Percentiles rank a stretch among this genome's conserved stretches.
phyloP scores from a whole-genome alignment of 2,329 filamentous ascomycete genomes.

The Monilinia polystroma region DNA sequence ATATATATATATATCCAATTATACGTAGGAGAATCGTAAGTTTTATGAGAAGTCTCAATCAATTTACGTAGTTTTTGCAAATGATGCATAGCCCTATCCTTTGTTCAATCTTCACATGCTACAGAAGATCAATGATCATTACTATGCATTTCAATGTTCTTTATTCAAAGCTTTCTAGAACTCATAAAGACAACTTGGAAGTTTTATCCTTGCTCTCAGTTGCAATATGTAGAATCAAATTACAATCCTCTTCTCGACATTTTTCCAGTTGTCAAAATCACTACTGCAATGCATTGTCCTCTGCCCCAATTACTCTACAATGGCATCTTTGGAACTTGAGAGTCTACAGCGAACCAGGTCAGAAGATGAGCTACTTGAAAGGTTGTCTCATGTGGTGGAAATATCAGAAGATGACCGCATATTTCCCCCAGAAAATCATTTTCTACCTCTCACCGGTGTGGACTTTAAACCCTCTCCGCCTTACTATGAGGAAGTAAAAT shows the following conservation, averaged over 20 bases:
- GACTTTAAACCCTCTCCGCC: neutral
- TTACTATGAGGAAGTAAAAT: neutral
- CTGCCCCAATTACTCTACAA: neutral
- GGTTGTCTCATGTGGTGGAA: conserved; percentile 12
- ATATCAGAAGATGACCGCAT: neutral
- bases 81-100: neutral
- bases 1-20: neutral
- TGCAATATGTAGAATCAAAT: neutral
- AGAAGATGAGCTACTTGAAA: conserved; percentile 12
- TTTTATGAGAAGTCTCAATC: conserved; percentile 9
- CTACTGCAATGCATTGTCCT: conserved; percentile 1
- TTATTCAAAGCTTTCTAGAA: conserved; percentile 6
- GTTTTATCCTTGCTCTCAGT: neutral
- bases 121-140: neutral
- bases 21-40: neutral
- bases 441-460: neutral
- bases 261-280: neutral
- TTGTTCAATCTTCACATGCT: conserved; percentile 8
- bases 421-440: conserved; percentile 1
- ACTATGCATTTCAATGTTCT: neutral
- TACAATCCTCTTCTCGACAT: neutral
- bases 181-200: conserved; percentile 2
- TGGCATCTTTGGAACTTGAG: conserved; percentile 13
- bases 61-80: neutral
- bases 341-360: neutral